Percentiles rank a stretch among this genome's conserved stretches.
Conservation (phyloP, 2,329 filamentous ascomycete species). For the Aspergillus sp. region DNA sequence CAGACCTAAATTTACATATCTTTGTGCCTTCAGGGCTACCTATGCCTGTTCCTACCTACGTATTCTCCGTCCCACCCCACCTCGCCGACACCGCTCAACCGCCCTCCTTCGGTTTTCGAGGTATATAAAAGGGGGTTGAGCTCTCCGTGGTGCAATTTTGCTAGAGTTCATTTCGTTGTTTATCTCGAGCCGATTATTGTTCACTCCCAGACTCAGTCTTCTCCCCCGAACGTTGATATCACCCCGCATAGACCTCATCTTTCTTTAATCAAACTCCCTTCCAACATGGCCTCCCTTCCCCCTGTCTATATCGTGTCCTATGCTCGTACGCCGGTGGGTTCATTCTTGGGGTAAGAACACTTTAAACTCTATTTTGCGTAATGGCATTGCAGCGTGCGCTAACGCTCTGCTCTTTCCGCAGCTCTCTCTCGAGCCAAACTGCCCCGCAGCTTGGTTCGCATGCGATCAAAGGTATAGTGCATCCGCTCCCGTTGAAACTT, state of each 20-base stretch:
- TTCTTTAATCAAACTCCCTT: background rate
- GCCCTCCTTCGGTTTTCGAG: background rate
- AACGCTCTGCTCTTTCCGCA: conserved; percentile 38
- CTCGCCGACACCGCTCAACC: conserved; percentile 4
- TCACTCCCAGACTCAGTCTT: background rate
- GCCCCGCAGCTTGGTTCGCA: conserved; percentile 84
- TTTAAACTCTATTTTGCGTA: conserved; percentile 10
- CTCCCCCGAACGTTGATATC: background rate
- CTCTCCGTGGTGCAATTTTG: background rate
- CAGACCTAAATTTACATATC: background rate
- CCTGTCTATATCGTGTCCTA: conserved; percentile 95
- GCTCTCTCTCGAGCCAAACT: conserved; percentile 82
- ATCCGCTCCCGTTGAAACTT: background rate
- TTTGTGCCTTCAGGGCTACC: background rate
- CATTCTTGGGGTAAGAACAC: conserved; percentile 78
- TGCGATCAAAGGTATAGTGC: conserved; percentile 77
- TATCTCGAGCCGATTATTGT: background rate
- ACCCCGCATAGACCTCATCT: conserved; percentile 1
- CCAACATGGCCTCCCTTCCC: conserved; percentile 73
- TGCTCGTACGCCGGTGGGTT: conserved; percentile 86
- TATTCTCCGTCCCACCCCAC: conserved; percentile 1
- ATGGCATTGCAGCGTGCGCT: background rate
- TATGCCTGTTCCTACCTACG: background rate
- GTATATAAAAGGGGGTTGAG: conserved; percentile 9
- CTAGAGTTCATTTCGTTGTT: background rate